phyloP scores from a whole-genome alignment of 768 basidiomycete genomes.

The Pleurotus citrinopileatus region DNA sequence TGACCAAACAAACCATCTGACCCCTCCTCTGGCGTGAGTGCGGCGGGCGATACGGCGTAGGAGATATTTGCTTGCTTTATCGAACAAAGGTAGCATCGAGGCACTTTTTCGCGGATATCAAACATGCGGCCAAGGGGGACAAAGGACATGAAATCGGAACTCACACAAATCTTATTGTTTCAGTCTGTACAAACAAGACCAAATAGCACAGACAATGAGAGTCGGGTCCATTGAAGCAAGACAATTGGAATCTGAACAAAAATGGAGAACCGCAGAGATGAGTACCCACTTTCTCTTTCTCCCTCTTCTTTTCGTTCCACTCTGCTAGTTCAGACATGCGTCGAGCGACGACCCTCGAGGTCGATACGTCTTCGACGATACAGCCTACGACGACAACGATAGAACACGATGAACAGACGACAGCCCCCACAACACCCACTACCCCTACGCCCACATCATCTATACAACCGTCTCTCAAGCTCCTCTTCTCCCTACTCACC shows the following conservation, averaged over 20 bases:
- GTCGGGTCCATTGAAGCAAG: neutral
- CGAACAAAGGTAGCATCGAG: neutral
- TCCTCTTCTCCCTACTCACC: conserved; percentile 66
- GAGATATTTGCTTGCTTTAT: neutral
- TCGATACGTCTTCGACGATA: conserved; percentile 10
- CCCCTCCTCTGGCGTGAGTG: neutral
- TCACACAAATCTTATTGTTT: conserved; percentile 4
- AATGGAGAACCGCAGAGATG: neutral
- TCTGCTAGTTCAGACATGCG: conserved; percentile 13
- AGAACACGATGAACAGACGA: neutral
- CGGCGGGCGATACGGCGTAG: neutral
- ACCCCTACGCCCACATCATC: neutral
- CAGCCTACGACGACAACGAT: conserved; percentile 3
- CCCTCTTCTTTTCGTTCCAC: neutral
- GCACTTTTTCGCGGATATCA: neutral
- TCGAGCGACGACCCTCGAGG: conserved; percentile 13
- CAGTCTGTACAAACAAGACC: neutral
- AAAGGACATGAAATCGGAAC: conserved; percentile 2
- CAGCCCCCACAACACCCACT: neutral
- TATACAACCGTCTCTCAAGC: conserved; percentile 23
- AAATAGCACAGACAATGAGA: conserved; percentile 9
- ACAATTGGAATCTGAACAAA: conserved; percentile 10
- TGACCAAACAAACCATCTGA: neutral
- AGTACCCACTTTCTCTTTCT: conserved; percentile 1
- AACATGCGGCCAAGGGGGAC: neutral